Conservation (phyloP, 352 stramenopile genomes). For the Pythium scleroteichum region DNA sequence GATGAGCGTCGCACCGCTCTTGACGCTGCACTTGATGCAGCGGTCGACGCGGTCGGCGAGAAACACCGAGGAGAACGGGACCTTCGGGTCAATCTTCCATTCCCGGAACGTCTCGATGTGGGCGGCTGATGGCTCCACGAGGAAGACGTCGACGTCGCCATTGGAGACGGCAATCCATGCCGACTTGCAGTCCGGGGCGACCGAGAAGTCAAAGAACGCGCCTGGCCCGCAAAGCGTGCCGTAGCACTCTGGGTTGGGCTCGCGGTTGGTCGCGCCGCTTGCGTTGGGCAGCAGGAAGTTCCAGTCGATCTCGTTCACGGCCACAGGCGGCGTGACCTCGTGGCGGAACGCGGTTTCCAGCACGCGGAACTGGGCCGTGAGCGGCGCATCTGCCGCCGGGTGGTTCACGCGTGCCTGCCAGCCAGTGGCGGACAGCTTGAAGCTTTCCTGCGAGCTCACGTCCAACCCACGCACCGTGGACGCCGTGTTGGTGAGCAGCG, state of each 20-base stretch:
- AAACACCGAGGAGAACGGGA: constrained; percentile 43
- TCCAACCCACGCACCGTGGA: constrained; percentile 37
- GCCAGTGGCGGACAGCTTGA: constrained; percentile 32
- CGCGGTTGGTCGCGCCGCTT: constrained; percentile 19
- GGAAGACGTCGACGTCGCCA: constrained; percentile 62
- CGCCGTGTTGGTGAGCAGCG: constrained; percentile 39
- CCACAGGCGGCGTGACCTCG: constrained; percentile 44
- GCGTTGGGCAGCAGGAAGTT: constrained; percentile 29
- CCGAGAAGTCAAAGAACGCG: constrained; percentile 70
- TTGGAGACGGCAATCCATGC: constrained; percentile 68
- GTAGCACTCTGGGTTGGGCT: constrained; percentile 51
- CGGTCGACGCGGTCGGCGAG: constrained; percentile 66
- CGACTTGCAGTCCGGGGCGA: constrained; percentile 50
- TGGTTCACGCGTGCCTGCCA: constrained; percentile 34
- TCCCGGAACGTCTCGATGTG: constrained; percentile 56
- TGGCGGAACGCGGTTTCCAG: constrained; percentile 40
- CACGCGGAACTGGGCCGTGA: constrained; percentile 61
- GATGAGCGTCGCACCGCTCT: constrained; percentile 46
- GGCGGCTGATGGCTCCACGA: constrained; percentile 53
- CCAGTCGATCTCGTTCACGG: constrained; percentile 64
- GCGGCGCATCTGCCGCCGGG: constrained; percentile 30
- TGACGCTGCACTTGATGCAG: constrained; percentile 72
- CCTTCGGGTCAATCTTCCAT: constrained; percentile 50
- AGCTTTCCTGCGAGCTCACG: constrained; percentile 39
- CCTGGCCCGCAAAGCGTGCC: constrained; percentile 51